Percentiles rank a stretch among this genome's conserved stretches.
Conservation (phyloP, 805 yeast genomes). For the Metschnikowia orientalis region DNA sequence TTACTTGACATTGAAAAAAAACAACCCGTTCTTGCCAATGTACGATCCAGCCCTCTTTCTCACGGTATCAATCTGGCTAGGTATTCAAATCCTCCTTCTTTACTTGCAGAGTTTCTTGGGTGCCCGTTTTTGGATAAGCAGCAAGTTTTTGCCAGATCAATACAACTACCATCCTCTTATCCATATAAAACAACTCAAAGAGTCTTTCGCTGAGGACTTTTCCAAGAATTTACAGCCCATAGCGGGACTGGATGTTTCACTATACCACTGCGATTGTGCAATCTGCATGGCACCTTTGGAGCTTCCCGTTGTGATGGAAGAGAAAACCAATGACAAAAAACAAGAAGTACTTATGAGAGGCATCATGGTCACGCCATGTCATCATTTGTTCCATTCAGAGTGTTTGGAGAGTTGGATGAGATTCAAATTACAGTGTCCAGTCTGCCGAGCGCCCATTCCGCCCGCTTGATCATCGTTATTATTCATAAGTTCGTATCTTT, state of each 20-base stretch:
- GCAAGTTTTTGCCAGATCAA: slow-evolving; percentile 67
- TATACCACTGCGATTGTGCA: slow-evolving; percentile 69
- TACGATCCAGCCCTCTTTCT: slow-evolving; percentile 49
- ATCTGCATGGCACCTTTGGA: slow-evolving; percentile 62
- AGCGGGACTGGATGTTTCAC: slow-evolving; percentile 25
- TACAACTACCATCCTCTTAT: slow-evolving; percentile 78
- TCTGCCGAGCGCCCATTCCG: slow-evolving; percentile 81
- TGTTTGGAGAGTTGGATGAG: slow-evolving; percentile 93
- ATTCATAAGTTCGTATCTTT: background rate
- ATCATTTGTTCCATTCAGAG: slow-evolving; percentile 83
- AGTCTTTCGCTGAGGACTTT: slow-evolving; percentile 49
- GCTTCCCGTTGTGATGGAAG: slow-evolving; percentile 13
- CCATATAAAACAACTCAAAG: slow-evolving; percentile 55
- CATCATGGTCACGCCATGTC: slow-evolving; percentile 87
- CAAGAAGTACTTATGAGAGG: slow-evolving; percentile 24
- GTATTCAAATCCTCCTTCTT: slow-evolving; percentile 54
- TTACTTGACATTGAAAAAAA: slow-evolving; percentile 50
- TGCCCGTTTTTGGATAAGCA: slow-evolving; percentile 79
- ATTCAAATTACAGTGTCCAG: slow-evolving; percentile 89
- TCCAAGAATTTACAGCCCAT: slow-evolving; percentile 32
- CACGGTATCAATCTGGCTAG: slow-evolving; percentile 50
- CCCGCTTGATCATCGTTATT: slow-evolving; percentile 56
- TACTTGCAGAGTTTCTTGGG: slow-evolving; percentile 66
- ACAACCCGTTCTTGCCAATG: slow-evolving; percentile 70
- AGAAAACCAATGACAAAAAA: slow-evolving; percentile 6